These are phyloP conservation scores for Phytophthora sp. DNA, from an alignment of 352 stramenopile genomes.

Conservation along the genomic window DNA sequence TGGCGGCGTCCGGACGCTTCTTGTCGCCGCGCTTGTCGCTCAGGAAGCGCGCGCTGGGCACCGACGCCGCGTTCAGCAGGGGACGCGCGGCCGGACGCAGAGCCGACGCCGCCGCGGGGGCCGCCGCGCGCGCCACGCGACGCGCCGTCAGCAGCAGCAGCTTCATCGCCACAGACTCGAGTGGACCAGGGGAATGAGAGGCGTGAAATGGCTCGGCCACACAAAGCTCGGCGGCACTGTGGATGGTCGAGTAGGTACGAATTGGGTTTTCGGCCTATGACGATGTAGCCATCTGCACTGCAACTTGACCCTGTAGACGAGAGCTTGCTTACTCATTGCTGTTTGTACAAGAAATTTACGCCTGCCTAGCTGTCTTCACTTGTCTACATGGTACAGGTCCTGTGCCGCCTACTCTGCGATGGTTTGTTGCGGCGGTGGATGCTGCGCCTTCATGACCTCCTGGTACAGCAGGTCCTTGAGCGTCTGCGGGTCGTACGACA, in stretches of 20 bases:
- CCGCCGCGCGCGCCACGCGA: slow-evolving; percentile 29
- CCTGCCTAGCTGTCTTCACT: slow-evolving; percentile 3
- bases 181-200: slow-evolving; percentile 23
- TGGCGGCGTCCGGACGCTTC: slow-evolving; percentile 26
- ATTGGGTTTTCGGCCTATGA: no score
- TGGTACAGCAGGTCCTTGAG: slow-evolving; percentile 85
- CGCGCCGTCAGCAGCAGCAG: slow-evolving; percentile 47
- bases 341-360: no score
- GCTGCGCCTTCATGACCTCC: slow-evolving; percentile 80
- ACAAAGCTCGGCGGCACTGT: no score
- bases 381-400: slow-evolving; percentile 33
- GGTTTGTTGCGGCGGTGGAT: slow-evolving; percentile 15
- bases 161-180: slow-evolving; percentile 60
- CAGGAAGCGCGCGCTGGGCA: slow-evolving; percentile 21
- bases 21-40: slow-evolving; percentile 21
- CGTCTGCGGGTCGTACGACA: slow-evolving; percentile 70
- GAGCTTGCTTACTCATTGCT: no score
- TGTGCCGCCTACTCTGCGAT: slow-evolving; percentile 23
- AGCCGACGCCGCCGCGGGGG: slow-evolving; percentile 9
- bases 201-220: slow-evolving; percentile 36
- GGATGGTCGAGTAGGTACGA: no score
- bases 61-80: slow-evolving; percentile 8
- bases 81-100: slow-evolving; percentile 11
- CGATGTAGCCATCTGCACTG: neutral
- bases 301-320: no score